Evolutionary conservation across 2,329 filamentous ascomycete species (phyloP), one percentile per base, ranked within the genome.

Genomic region (Nannizziopsis arthrosporioides): DNA sequence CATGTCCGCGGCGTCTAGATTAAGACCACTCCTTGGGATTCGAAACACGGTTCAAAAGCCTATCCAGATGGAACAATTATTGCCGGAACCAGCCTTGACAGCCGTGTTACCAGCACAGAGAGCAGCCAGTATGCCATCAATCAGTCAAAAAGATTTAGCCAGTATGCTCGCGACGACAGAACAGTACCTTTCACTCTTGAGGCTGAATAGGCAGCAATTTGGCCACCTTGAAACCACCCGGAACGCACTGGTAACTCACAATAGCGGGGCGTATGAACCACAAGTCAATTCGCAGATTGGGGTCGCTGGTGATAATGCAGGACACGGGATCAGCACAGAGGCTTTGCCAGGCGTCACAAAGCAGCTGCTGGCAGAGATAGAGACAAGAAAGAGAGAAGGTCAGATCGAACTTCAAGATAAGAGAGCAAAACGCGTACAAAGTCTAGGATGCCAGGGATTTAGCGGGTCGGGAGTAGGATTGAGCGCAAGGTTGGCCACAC

Each of bases 61-160:
- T 41, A 10, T 17, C 12, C 12, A 2, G n/a, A 27, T 6, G 32
- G 36, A 19, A 14, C 37, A 41, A 10, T 27, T 22, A 31, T n/a
- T 48, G 12, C 46, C 46, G 10, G 46, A 48, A 18, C 46, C 46
- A 11, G 14, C 46, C 9, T 36, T 48, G 46, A 48, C 46, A 31
- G 38, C 31, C 8, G 39, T 34, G 9, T 31, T 48, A 22, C 46
- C 39, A 37, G 42, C 42, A 30, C 31, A 48, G 42, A 42, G 30
- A 36, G 37, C 44, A 11, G 38, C 17, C 11, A 17, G 36, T 3
- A 41, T 41, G 44, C 37, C 44, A 14, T 22, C 44, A 22, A 35
- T 47, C 8, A 41, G 27, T 22, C 14, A 47, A 10, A 15, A 41
- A 22, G 37, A 47, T 19, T 22, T 47, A 35, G 31, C 44, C 5